phyloP scores from a whole-genome alignment of 78 protist species.

The Pelomyxa schiedti region DNA sequence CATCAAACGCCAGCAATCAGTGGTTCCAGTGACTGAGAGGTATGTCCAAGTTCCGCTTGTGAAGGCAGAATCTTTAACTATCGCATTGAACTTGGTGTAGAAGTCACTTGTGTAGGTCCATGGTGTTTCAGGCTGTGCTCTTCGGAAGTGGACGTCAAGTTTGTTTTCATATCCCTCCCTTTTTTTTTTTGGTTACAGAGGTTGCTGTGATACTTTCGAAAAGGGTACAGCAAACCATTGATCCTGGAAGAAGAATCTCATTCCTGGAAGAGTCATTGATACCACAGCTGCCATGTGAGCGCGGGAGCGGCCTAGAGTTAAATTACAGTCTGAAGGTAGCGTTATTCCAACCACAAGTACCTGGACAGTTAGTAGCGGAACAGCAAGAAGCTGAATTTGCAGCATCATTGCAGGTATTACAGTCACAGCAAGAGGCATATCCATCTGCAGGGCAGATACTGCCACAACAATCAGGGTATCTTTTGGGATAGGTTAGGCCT shows the following conservation, averaged over 20 bases:
- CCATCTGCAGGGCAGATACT: no score
- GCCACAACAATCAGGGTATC: no score
- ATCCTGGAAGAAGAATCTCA: conserved; percentile 37
- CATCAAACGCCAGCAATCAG: conserved; percentile 17
- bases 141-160: conserved; percentile 62
- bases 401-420: no score
- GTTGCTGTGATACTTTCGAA: conserved; percentile 16
- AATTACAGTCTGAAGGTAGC: conserved; percentile 59
- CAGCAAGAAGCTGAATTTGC: no score
- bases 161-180: conserved; percentile 49
- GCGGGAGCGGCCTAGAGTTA: conserved; percentile 49
- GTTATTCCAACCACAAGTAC: conserved; percentile 67
- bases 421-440: no score
- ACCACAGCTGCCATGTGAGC: conserved; percentile 67
- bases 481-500: no score
- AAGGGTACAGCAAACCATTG: conserved; percentile 14
- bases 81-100: conserved; percentile 40
- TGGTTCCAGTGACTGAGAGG: conserved; percentile 2
- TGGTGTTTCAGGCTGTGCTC: conserved; percentile 10
- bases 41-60: conserved; percentile 43
- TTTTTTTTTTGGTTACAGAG: conserved; percentile 52
- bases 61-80: conserved; percentile 52
- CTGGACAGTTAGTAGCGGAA: no score
- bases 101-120: no score
- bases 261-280: conserved; percentile 70